Evolutionary conservation across 1,139 yeast genomes (phyloP), one percentile per base, ranked within the genome.

Genomic region (Kazachstania sp.): DNA sequence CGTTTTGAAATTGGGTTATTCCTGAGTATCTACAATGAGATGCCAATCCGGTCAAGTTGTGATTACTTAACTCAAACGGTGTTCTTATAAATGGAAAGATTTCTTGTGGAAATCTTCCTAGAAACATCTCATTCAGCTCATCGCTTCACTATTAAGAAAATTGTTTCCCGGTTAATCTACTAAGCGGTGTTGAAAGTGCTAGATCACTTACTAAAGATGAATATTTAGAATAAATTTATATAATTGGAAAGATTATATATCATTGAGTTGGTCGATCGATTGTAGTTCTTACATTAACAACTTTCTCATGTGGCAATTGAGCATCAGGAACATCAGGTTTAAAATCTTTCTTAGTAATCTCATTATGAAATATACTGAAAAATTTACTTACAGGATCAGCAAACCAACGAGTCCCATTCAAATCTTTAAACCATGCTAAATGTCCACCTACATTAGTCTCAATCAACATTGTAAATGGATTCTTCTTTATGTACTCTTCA

Each of bases 361-460:
- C 52, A 4, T 53, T 51, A 47, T 70, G 65, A 47, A 63, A 66
- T 7, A 56, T 57, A 9, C 52, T 55, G 37, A 72, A 49, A 23
- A 71, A 59, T 46, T 57, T 60, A 31, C 71, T 57, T 30, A 71
- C 45, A 23, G 77, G 77, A n/a, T 68, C 66, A 3, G 69, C 61
- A 48, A 71, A 72, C 87, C 87, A 82, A 53, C 86, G 69, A 13
- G 63, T 64, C 32, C 78, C 75, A 43, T 67, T 65, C 52, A 66
- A 59, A 43, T 70, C 71, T 35, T 49, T 51, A 53, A 76, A 77
- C 82, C 82, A 78, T 1, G 80, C 82, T 49, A 78, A 69, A 62
- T 82, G 87, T 1, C 86, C 86, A 32, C 88, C 88, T 37, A 73
- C 64, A 30, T 76, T 71, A 2, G 85, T 75, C 37, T 79, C 73